These are phyloP conservation scores for Blastobotrys chiropterorum DNA, from an alignment of 805 yeast species.

Conservation along the genomic window DNA sequence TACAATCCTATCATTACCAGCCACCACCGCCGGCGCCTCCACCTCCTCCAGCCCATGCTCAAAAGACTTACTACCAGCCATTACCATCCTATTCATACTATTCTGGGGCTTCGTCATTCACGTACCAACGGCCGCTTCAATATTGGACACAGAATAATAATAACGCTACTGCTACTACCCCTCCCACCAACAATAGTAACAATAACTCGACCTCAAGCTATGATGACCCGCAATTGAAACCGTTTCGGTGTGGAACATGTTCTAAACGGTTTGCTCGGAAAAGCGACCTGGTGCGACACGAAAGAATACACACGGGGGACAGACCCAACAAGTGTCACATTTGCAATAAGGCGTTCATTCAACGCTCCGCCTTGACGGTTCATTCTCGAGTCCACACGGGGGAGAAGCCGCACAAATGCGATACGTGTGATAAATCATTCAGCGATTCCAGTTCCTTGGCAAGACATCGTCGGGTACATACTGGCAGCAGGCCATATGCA, in stretches of 20 bases:
- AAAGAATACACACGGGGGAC: slow-evolving; percentile 50
- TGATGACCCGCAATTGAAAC: neutral
- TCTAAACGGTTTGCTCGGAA: slow-evolving; percentile 66
- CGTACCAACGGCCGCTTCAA: neutral
- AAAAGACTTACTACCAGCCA: neutral
- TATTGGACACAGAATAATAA: neutral
- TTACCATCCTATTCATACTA: neutral
- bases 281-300: slow-evolving; percentile 76
- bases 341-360: slow-evolving; percentile 71
- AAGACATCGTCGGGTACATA: slow-evolving; percentile 78
- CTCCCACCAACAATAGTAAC: neutral
- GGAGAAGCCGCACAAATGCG: slow-evolving; percentile 65
- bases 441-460: slow-evolving; percentile 48
- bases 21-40: neutral
- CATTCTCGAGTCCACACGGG: slow-evolving; percentile 79
- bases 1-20: neutral
- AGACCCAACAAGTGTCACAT: slow-evolving; percentile 39
- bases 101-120: neutral
- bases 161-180: no score
- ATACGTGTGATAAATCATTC: slow-evolving; percentile 30
- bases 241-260: slow-evolving; percentile 35
- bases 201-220: neutral
- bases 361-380: slow-evolving; percentile 77
- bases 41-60: neutral
- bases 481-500: slow-evolving; percentile 78